A percentile compares a stretch with the other conserved stretches of the same genome.
These are phyloP conservation scores for Plantago lanceolata DNA, from an alignment of 305 asterid genomes.

Conservation along the genomic window DNA sequence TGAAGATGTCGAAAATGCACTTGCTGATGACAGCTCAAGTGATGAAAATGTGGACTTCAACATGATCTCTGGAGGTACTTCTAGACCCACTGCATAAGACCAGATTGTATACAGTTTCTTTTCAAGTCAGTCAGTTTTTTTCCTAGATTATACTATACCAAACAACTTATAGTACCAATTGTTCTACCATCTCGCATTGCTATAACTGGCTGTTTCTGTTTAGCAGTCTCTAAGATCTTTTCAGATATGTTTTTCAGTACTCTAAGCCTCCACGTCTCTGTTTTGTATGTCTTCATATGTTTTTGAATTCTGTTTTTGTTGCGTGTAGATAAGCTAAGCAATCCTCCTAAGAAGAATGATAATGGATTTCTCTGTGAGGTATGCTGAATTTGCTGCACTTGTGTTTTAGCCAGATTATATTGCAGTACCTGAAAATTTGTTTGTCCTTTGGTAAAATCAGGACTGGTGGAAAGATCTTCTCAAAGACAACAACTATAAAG, in stretches of 20 bases:
- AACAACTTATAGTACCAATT: background rate
- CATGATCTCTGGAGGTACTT: conserved; percentile 74
- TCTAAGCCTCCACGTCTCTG: background rate
- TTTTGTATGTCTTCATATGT: conserved; percentile 3
- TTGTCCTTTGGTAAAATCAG: conserved; percentile 35
- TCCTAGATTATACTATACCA: too few species aligned
- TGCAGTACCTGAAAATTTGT: background rate
- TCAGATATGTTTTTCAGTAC: conserved; percentile 2
- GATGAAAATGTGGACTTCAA: conserved; percentile 75
- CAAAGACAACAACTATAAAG: conserved; percentile 55
- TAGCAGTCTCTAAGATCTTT: background rate
- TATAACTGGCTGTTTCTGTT: background rate
- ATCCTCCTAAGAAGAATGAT: conserved; percentile 52
- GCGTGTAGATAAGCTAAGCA: conserved; percentile 60
- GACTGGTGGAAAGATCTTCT: conserved; percentile 96
- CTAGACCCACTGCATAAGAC: conserved; percentile 3
- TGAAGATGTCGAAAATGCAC: conserved; percentile 66
- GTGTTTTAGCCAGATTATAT: background rate
- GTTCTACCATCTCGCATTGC: background rate
- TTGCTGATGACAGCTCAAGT: conserved; percentile 79
- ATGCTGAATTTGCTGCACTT: conserved; percentile 23
- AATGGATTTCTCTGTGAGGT: conserved; percentile 80
- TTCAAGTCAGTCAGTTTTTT: too few species aligned
- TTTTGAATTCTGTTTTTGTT: conserved; percentile 20
- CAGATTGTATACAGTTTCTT: conserved; percentile 6